A percentile compares a stretch with the other conserved stretches of the same genome.
These are phyloP conservation scores for Plasmodium vivax DNA, from an alignment of 169 alveolate species.

Conservation along the genomic window DNA sequence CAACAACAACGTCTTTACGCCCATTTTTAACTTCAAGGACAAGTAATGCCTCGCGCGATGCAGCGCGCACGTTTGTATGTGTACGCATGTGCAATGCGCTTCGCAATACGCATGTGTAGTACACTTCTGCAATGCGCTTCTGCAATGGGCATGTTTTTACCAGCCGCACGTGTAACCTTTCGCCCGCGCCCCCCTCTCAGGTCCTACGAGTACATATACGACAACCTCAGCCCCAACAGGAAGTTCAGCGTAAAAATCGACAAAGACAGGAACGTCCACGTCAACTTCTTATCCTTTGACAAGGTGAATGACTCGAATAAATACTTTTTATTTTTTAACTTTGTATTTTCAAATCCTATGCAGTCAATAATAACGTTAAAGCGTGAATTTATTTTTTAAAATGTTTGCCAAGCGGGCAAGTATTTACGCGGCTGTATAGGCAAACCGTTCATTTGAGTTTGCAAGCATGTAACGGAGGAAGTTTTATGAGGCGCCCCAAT, in stretches of 20 bases:
- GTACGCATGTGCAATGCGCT: neutral
- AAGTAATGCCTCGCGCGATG: conserved; percentile 10
- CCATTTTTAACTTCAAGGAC: conserved; percentile 72
- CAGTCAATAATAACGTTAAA: conserved; percentile 68
- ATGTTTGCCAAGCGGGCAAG: neutral
- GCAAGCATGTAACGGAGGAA: neutral
- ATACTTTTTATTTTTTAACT: conserved; percentile 65
- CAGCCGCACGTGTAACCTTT: neutral
- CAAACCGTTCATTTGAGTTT: conserved; percentile 7
- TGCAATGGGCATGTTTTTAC: neutral
- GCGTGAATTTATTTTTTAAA: conserved; percentile 62
- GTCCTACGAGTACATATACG: conserved; percentile 44
- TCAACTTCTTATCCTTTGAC: conserved; percentile 63
- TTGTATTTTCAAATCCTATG: conserved; percentile 63
- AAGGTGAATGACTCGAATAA: conserved; percentile 66
- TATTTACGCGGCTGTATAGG: neutral
- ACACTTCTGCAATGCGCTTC: neutral
- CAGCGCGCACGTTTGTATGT: neutral
- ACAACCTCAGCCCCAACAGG: conserved; percentile 38
- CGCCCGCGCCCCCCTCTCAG: neutral
- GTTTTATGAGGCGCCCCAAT: neutral
- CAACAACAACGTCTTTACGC: conserved; percentile 66
- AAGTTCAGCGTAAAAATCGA: conserved; percentile 62
- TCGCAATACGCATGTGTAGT: neutral
- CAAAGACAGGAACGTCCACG: conserved; percentile 64